A percentile compares a stretch with the other conserved stretches of the same genome.
Conservation (phyloP, 345 rosid genomes). For the Mercurialis annua region DNA sequence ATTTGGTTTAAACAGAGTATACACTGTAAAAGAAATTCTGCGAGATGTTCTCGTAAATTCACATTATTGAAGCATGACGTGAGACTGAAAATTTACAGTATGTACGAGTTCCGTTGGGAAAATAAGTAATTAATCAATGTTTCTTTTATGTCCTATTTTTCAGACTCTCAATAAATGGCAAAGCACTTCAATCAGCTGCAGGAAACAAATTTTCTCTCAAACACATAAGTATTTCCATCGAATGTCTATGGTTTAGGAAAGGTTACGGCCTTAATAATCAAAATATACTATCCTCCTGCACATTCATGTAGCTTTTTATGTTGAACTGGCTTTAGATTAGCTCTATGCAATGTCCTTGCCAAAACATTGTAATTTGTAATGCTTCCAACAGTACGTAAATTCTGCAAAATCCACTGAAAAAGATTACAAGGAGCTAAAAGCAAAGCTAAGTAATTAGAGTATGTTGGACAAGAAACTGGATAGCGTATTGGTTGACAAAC, state of each 20-base stretch:
- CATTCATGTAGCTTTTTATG: not conserved
- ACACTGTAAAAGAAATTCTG: too few relatives aligned
- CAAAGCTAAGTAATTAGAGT: conserved; percentile 63
- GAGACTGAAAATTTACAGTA: not conserved
- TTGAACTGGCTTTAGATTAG: not conserved
- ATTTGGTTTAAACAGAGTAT: too few relatives aligned
- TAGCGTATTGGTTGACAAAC: conserved; percentile 63
- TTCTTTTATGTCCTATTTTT: conserved; percentile 24
- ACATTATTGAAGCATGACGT: not conserved
- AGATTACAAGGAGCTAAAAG: conserved; percentile 62
- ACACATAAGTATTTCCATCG: not conserved
- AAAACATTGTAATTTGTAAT: not conserved
- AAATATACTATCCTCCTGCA: not conserved
- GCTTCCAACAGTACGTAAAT: conserved; percentile 39
- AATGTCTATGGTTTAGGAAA: not conserved
- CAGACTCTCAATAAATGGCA: conserved; percentile 71
- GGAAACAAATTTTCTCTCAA: conserved; percentile 14
- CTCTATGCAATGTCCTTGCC: not conserved
- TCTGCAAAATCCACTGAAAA: conserved; percentile 79
- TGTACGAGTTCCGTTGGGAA: not conserved
- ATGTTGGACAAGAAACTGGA: conserved; percentile 63
- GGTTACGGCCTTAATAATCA: not conserved
- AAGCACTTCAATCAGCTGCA: conserved; percentile 73
- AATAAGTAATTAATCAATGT: conserved; percentile 13
- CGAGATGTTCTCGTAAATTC: too few relatives aligned